These are phyloP conservation scores for Pelargonium fulgidum DNA, from an alignment of 441 rosid genomes.

Conservation along the genomic window DNA sequence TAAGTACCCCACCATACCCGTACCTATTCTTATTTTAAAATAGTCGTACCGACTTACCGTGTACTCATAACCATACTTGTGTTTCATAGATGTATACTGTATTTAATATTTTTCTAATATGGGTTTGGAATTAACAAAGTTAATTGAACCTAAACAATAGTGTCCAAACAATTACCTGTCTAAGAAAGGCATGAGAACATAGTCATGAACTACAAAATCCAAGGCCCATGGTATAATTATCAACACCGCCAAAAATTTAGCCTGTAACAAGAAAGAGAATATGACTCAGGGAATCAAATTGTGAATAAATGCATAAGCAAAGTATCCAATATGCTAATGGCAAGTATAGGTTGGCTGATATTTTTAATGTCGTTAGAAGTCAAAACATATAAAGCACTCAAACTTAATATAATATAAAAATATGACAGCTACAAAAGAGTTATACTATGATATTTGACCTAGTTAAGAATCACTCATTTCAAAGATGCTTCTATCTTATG, in stretches of 20 bases:
- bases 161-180: slow-evolving; percentile 54
- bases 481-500: background rate
- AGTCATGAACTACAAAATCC: slow-evolving; percentile 87
- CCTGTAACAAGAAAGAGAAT: slow-evolving; percentile 46
- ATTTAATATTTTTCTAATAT: background rate
- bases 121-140: slow-evolving; percentile 1
- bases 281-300: slow-evolving; percentile 17
- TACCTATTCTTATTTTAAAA: too few relatives aligned
- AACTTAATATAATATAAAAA: background rate
- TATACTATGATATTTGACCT: background rate
- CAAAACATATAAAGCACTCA: background rate
- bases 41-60: too few relatives aligned
- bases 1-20: too few relatives aligned
- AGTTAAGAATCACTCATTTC: background rate
- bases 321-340: background rate
- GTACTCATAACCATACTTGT: too few relatives aligned
- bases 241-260: slow-evolving; percentile 71
- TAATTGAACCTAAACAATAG: background rate
- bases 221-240: slow-evolving; percentile 76
- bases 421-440: background rate
- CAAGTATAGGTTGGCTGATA: background rate
- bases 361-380: background rate
- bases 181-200: slow-evolving; percentile 82
- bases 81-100: background rate
- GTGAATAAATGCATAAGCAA: background rate